Percentiles rank a stretch among this genome's conserved stretches.
Evolutionary conservation across 768 basidiomycete genomes (phyloP).

Genomic region (Lepiota brunneoincarnata): DNA sequence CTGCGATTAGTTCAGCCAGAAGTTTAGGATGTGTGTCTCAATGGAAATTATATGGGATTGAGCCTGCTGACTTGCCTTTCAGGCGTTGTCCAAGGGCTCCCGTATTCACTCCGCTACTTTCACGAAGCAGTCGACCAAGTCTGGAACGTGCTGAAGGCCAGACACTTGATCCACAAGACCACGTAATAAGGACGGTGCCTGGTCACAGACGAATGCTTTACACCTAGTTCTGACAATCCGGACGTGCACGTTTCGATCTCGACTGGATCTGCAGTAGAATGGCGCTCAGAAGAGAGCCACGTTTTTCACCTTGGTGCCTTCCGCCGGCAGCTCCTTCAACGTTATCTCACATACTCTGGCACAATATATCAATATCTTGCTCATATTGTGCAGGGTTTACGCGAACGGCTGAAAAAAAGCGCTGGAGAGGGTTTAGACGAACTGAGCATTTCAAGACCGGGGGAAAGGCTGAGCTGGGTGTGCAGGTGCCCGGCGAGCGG

Average conservation of each 20-base stretch:
- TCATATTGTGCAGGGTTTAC: conserved; percentile 42
- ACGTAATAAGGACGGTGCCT: conserved; percentile 89
- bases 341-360: conserved; percentile 38
- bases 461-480: conserved; percentile 75
- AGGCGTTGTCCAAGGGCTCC: conserved; percentile 67
- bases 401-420: conserved; percentile 20
- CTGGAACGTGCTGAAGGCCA: conserved; percentile 59
- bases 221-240: conserved; percentile 12
- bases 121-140: conserved; percentile 64
- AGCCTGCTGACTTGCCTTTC: conserved; percentile 1
- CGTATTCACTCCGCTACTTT: conserved; percentile 68
- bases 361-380: conserved; percentile 53
- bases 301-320: conserved; percentile 81
- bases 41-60: not conserved
- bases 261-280: conserved; percentile 78
- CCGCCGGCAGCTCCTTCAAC: conserved; percentile 48
- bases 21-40: conserved; percentile 65
- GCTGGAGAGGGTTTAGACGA: conserved; percentile 48
- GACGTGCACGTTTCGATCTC: conserved; percentile 54
- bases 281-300: conserved; percentile 84
- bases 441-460: conserved; percentile 80
- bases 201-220: conserved; percentile 86
- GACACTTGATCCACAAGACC: conserved; percentile 81
- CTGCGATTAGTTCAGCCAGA: conserved; percentile 65
- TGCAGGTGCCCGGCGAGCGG: conserved; percentile 76